Evolutionary conservation across 306 rosid genomes (phyloP).

Genomic region (Adenanthera pavonina): DNA sequence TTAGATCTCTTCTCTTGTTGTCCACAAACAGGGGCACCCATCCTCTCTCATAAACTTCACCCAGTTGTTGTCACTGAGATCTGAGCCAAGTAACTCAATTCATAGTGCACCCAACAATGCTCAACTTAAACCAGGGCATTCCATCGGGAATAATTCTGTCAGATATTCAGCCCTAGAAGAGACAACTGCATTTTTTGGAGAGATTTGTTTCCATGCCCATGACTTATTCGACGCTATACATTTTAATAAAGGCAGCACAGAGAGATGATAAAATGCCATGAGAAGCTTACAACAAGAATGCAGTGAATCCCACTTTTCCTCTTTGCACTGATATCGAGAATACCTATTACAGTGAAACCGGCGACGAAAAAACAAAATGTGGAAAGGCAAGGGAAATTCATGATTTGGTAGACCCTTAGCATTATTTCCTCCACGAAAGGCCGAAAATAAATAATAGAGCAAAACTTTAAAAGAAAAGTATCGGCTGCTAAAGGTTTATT

Average conservation of each 20-base stretch:
- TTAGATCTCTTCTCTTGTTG: background rate
- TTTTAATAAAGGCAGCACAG: background rate
- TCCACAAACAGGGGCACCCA: background rate
- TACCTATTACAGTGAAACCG: background rate
- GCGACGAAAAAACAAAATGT: background rate
- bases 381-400: background rate
- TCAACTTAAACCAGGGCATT: background rate
- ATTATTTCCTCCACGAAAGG: background rate
- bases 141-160: background rate
- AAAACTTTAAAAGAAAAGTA: background rate
- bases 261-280: background rate
- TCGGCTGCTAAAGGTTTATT: background rate
- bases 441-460: background rate
- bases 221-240: background rate
- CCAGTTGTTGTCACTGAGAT: slow-evolving; percentile 1
- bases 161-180: background rate
- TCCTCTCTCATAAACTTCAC: slow-evolving; percentile 9
- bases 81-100: background rate
- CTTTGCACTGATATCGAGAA: slow-evolving; percentile 13
- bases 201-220: slow-evolving; percentile 5
- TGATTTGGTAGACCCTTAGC: slow-evolving; percentile 4
- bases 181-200: background rate
- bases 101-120: background rate
- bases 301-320: slow-evolving; percentile 14
- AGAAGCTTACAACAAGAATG: background rate